Conservation (phyloP, 805 yeast genomes). For the Cephaloascus albidus region DNA sequence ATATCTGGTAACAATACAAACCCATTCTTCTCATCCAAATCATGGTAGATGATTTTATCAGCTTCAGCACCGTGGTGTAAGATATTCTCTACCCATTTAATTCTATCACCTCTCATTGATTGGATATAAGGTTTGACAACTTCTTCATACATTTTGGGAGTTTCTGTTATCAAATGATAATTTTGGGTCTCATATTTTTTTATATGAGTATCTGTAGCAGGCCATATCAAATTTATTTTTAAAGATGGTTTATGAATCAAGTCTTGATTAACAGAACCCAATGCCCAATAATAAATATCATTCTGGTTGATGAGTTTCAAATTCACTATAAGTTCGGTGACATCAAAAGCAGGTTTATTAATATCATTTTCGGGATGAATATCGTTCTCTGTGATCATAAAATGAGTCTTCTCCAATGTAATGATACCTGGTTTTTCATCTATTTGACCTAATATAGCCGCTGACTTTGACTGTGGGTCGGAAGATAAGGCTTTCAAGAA, state of each 20-base stretch:
- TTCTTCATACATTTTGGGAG: constrained; percentile 61
- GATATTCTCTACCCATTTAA: constrained; percentile 88
- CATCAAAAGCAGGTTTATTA: constrained; percentile 5
- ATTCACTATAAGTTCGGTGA: constrained; percentile 9
- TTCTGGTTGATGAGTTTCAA: constrained; percentile 46
- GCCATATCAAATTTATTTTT: constrained; percentile 72
- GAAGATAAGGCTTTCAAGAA: constrained; percentile 37
- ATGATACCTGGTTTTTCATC: constrained; percentile 55
- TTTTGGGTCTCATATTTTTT: constrained; percentile 59
- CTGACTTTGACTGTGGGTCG: constrained; percentile 58
- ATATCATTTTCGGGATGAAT: constrained; percentile 3
- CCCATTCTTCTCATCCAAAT: constrained; percentile 43
- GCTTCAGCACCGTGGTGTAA: constrained; percentile 75
- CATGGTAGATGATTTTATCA: constrained; percentile 66
- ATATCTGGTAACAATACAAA: constrained; percentile 84
- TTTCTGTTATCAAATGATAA: constrained; percentile 61
- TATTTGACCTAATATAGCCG: constrained; percentile 64
- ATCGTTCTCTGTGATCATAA: constrained; percentile 19
- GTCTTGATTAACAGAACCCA: constrained; percentile 38
- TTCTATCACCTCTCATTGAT: constrained; percentile 64
- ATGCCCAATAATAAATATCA: constrained; percentile 83
- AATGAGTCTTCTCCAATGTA: constrained; percentile 66
- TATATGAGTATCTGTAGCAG: constrained; percentile 84
- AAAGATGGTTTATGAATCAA: constrained; percentile 44
- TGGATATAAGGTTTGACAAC: constrained; percentile 69